These are phyloP conservation scores for Phytophthora syringae DNA, from an alignment of 352 stramenopile genomes.

Conservation along the genomic window DNA sequence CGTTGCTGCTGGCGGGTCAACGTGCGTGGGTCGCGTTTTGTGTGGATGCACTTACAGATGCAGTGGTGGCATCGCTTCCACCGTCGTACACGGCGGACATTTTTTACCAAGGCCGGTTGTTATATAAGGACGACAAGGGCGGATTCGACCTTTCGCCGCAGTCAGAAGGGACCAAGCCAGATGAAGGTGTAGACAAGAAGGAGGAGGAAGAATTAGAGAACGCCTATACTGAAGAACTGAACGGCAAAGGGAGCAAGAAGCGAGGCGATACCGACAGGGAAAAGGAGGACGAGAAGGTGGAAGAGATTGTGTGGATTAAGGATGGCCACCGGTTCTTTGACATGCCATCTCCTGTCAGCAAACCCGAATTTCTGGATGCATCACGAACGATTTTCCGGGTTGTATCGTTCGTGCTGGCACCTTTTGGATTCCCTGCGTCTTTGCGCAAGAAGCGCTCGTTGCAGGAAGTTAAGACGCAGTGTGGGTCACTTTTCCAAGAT, in stretches of 20 bases:
- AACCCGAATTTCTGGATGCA: slow-evolving; percentile 67
- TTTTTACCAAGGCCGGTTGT: slow-evolving; percentile 48
- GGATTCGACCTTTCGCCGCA: slow-evolving; percentile 66
- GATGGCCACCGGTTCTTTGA: slow-evolving; percentile 78
- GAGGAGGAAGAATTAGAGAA: slow-evolving; percentile 43
- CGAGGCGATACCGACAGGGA: slow-evolving; percentile 20
- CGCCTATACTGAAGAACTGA: slow-evolving; percentile 54
- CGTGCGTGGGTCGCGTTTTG: slow-evolving; percentile 47
- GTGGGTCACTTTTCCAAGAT: slow-evolving; percentile 81
- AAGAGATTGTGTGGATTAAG: slow-evolving; percentile 61
- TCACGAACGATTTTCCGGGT: slow-evolving; percentile 77
- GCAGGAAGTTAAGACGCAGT: slow-evolving; percentile 76
- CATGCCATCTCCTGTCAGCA: slow-evolving; percentile 77
- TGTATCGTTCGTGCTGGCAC: slow-evolving; percentile 83
- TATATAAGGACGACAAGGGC: slow-evolving; percentile 54
- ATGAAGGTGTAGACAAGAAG: slow-evolving; percentile 11
- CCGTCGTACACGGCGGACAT: slow-evolving; percentile 47
- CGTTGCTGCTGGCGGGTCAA: slow-evolving; percentile 51
- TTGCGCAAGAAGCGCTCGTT: slow-evolving; percentile 66
- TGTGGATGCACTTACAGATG: slow-evolving; percentile 43
- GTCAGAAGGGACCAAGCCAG: slow-evolving; percentile 5
- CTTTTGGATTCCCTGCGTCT: slow-evolving; percentile 72
- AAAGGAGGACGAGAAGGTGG: slow-evolving; percentile 24
- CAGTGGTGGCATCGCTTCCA: slow-evolving; percentile 46
- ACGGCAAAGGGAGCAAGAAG: slow-evolving; percentile 44